These are phyloP conservation scores for Beauveria bassiana DNA, from an alignment of 2,329 filamentous ascomycete species.

Conservation along the genomic window DNA sequence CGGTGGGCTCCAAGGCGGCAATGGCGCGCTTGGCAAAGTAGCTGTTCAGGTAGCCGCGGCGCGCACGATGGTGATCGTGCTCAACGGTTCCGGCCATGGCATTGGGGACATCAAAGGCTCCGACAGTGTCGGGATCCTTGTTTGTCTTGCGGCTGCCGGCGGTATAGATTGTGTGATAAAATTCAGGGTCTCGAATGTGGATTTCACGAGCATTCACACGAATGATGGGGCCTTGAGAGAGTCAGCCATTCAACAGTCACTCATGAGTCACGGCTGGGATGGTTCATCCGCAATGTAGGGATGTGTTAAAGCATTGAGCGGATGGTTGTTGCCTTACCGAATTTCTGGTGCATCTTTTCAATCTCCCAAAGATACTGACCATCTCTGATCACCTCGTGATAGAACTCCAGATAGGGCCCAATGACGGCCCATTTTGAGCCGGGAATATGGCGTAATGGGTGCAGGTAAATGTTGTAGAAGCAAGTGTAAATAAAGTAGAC, in stretches of 20 bases:
- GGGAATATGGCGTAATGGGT: slow-evolving; percentile 10
- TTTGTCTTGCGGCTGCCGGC: not conserved
- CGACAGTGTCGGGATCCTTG: slow-evolving; percentile 6
- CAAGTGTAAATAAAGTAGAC: not conserved
- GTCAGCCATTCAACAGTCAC: no score
- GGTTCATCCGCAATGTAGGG: no score
- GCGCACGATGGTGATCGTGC: slow-evolving; percentile 1
- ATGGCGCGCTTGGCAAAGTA: slow-evolving; percentile 14
- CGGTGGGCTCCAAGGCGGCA: not conserved
- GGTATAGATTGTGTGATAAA: slow-evolving; percentile 16
- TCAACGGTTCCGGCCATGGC: not conserved
- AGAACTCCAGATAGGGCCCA: slow-evolving; percentile 1
- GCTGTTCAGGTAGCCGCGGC: not conserved
- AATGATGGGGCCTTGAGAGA: slow-evolving; percentile 19
- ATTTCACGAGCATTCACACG: slow-evolving; percentile 22
- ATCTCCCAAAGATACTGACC: slow-evolving; percentile 5
- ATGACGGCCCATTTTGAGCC: slow-evolving; percentile 12
- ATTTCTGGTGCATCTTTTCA: slow-evolving; percentile 10
- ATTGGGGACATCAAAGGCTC: not conserved
- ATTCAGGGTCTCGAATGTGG: slow-evolving; percentile 20
- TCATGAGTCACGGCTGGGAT: no score
- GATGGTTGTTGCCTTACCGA: not conserved
- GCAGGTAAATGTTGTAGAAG: slow-evolving; percentile 13
- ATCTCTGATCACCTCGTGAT: not conserved
- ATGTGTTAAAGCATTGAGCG: no score